Conservation (phyloP, 1,284 basidiomycete genomes). For the Cryptococcus neoformans region DNA sequence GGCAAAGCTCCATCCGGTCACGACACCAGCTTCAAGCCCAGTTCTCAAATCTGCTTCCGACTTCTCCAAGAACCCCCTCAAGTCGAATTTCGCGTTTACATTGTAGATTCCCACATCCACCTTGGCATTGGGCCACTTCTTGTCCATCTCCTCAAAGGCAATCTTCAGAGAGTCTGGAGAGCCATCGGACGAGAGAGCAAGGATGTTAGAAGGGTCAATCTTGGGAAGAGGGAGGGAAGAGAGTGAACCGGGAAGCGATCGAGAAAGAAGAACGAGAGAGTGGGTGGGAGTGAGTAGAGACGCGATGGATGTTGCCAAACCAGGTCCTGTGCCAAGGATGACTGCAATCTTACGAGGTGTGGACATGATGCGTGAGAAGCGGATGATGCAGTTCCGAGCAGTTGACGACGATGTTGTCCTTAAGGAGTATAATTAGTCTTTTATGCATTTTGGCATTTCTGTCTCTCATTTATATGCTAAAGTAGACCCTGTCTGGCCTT, state of each 20-base stretch:
- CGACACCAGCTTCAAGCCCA: slow-evolving; percentile 26
- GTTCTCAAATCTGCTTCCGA: slow-evolving; percentile 25
- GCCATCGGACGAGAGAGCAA: slow-evolving; percentile 31
- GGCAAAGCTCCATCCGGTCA: slow-evolving; percentile 33
- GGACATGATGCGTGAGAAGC: background rate
- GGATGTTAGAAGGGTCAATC: slow-evolving; percentile 21
- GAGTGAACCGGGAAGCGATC: slow-evolving; percentile 38
- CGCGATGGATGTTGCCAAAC: slow-evolving; percentile 35
- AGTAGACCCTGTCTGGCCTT: no score
- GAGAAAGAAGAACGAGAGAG: slow-evolving; percentile 42
- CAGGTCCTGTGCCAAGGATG: slow-evolving; percentile 43
- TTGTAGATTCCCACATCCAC: slow-evolving; percentile 45
- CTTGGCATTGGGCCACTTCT: slow-evolving; percentile 30
- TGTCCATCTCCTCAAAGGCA: slow-evolving; percentile 30
- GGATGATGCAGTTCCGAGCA: no score
- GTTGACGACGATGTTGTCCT: no score
- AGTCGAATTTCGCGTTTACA: slow-evolving; percentile 26
- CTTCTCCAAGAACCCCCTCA: slow-evolving; percentile 35
- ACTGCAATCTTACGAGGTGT: slow-evolving; percentile 22
- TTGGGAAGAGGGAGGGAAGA: slow-evolving; percentile 23
- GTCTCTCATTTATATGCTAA: background rate
- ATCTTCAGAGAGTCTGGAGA: slow-evolving; percentile 20
- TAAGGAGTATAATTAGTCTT: no score
- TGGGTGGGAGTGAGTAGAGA: slow-evolving; percentile 38
- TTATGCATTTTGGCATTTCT: background rate